These are phyloP conservation scores for Mycosarcoma mackinlayi DNA, from an alignment of 1,284 basidiomycete species.

Conservation along the genomic window DNA sequence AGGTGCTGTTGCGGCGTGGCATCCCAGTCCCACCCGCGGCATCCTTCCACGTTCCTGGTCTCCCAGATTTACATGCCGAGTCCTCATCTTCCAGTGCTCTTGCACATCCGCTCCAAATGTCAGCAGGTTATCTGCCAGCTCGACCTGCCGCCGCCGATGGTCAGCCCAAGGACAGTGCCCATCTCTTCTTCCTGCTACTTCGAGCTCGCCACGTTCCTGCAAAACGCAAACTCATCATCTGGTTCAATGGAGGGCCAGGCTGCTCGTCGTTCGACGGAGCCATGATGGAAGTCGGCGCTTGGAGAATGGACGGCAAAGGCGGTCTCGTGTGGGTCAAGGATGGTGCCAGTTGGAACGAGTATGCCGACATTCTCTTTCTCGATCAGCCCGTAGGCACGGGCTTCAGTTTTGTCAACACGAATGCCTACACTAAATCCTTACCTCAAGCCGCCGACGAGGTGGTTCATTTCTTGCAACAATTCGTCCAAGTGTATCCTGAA, in stretches of 20 bases:
- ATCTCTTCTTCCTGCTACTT: constrained; percentile 89
- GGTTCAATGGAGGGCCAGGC: constrained; percentile 97
- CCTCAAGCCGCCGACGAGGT: constrained; percentile 82
- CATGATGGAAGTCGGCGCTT: constrained; percentile 98
- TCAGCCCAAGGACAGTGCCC: constrained; percentile 72
- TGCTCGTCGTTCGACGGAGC: constrained; percentile 97
- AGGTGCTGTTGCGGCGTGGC: constrained; percentile 40
- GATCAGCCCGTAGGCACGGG: constrained; percentile 98
- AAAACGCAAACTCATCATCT: constrained; percentile 88
- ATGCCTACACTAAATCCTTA: constrained; percentile 79
- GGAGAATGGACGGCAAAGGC: constrained; percentile 78
- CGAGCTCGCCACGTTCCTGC: constrained; percentile 88
- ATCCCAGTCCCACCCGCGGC: constrained; percentile 42
- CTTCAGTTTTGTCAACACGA: constrained; percentile 86
- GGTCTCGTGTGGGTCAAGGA: constrained; percentile 76
- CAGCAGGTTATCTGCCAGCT: constrained; percentile 63
- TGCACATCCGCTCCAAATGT: constrained; percentile 49
- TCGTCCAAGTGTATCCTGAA: constrained; percentile 91
- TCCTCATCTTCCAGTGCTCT: constrained; percentile 28
- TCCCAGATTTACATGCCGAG: constrained; percentile 46
- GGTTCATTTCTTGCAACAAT: constrained; percentile 84
- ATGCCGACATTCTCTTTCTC: constrained; percentile 94
- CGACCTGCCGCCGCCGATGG: constrained; percentile 21
- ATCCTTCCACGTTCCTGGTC: constrained; percentile 48
- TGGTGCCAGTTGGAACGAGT: constrained; percentile 98